Conservation (phyloP, 2,329 filamentous ascomycete species). For the Diaporthe sp. region DNA sequence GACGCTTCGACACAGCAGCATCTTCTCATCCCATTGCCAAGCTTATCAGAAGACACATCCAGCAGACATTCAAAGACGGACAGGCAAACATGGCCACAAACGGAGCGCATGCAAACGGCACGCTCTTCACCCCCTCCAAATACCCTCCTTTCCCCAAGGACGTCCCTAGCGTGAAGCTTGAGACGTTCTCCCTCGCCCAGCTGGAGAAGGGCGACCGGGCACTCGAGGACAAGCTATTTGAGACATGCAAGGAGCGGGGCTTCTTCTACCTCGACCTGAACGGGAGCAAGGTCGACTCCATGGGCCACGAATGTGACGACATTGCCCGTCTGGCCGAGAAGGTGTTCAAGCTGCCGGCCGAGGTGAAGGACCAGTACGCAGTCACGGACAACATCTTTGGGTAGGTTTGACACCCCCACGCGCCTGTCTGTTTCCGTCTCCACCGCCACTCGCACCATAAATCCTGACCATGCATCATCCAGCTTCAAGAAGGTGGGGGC, state of each 20-base stretch:
- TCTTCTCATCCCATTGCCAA: not conserved
- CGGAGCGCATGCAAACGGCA: not conserved
- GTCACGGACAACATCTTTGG: constrained; percentile 41
- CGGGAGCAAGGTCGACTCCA: constrained; percentile 35
- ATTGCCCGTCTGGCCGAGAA: constrained; percentile 40
- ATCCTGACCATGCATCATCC: too few relatives aligned
- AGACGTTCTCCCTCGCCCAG: constrained; percentile 40
- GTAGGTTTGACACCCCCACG: not conserved
- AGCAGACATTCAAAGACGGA: not conserved
- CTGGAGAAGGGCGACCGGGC: constrained; percentile 40
- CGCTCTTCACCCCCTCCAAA: constrained; percentile 14
- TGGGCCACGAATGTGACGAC: constrained; percentile 40
- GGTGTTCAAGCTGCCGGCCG: constrained; percentile 37
- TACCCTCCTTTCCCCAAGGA: constrained; percentile 38
- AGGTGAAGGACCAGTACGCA: constrained; percentile 41
- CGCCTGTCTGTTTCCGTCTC: not conserved
- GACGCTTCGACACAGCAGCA: not conserved
- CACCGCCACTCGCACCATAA: too few relatives aligned
- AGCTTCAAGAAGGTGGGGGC: constrained; percentile 40
- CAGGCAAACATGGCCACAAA: constrained; percentile 23
- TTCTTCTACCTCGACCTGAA: constrained; percentile 44
- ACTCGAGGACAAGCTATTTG: constrained; percentile 36
- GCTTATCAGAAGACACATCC: not conserved
- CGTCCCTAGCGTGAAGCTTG: constrained; percentile 39
- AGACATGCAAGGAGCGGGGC: constrained; percentile 41